Evolutionary conservation across 805 yeast species (phyloP), one percentile per base, ranked within the genome.

Genomic region (Sugiyamaella floridensis): DNA sequence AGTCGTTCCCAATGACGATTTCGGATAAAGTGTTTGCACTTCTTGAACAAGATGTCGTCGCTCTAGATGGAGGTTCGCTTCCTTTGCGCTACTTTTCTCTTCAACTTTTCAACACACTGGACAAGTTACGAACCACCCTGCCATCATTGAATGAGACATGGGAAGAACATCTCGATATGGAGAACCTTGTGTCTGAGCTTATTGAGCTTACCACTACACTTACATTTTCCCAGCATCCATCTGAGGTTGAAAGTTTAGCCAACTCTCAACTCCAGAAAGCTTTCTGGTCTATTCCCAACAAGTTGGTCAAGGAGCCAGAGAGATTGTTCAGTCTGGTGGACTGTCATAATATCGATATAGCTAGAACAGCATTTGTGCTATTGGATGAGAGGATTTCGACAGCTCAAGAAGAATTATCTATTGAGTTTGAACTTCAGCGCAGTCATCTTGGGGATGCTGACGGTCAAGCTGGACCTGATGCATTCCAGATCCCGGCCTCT

Each of bases 21-120:
- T 51, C 55, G 55, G 51, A 49, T 10, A 15, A 43, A 14, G 43
- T 54, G 6, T 29, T 55, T 6, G 59, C 52, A 7, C n/a, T 57
- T n/a, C 26, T 60, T 20, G 57, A 55, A 47, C 59, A 57, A 46
- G 45, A 55, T 41, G 44, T 60, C 34, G 47, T 49, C 2, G 49
- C 53, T 1, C 41, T 52, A 44, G 41, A 15, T 14, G 50, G 43
- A 6, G 40, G 29, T 8, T 55, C 54, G 1, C 41, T 53, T 12
- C 80, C 79, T 45, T 63, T 85, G 56, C 70, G 75, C 34, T 74
- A 73, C 56, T 65, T 66, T 51, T 69, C 83, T 0, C 63, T 85
- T 52, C 76, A 73, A 56, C 62, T 80, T 11, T 74, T 71, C 46
- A 52, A 67, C 2, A 50, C 62, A 2, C 55, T 79, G 28, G 54